Percentiles rank a stretch among this genome's conserved stretches.
Conservation (phyloP, 257 asterid species). For the Catharanthus roseus region DNA sequence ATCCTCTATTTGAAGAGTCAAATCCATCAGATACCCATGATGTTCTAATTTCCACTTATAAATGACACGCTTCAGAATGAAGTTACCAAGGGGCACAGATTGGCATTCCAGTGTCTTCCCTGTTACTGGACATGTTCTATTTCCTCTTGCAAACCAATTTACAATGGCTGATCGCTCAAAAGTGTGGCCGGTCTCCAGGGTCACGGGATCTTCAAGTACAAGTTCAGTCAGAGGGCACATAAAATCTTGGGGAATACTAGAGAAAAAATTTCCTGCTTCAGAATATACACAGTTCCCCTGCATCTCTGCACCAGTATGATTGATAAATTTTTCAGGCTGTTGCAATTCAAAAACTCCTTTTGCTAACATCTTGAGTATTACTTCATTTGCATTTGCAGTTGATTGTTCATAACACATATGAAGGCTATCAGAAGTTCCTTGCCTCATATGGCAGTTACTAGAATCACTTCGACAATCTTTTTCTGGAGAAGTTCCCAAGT, state of each 20-base stretch:
- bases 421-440: conserved; percentile 12
- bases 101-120: conserved; percentile 39
- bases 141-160: conserved; percentile 52
- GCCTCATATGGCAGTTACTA: conserved; percentile 11
- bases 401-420: conserved; percentile 14
- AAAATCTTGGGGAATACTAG: conserved; percentile 54
- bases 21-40: conserved; percentile 31
- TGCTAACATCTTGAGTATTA: conserved; percentile 23
- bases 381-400: conserved; percentile 20
- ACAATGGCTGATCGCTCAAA: conserved; percentile 58
- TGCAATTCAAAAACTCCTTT: conserved; percentile 27
- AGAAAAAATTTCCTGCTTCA: conserved; percentile 15
- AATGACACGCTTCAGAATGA: conserved; percentile 57
- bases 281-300: conserved; percentile 19
- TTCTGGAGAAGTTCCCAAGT: conserved; percentile 23
- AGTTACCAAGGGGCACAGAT: conserved; percentile 52
- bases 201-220: conserved; percentile 64
- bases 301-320: conserved; percentile 26
- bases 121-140: conserved; percentile 57
- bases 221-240: conserved; percentile 58
- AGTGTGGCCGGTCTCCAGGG: conserved; percentile 78
- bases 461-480: conserved; percentile 13
- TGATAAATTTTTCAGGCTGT: conserved; percentile 24
- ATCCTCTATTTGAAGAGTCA: conserved; percentile 28
- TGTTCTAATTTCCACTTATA: conserved; percentile 55